Evolutionary conservation across 202 grass and related monocot species (phyloP).

Genomic region (Cymbopogon flexuosus): DNA sequence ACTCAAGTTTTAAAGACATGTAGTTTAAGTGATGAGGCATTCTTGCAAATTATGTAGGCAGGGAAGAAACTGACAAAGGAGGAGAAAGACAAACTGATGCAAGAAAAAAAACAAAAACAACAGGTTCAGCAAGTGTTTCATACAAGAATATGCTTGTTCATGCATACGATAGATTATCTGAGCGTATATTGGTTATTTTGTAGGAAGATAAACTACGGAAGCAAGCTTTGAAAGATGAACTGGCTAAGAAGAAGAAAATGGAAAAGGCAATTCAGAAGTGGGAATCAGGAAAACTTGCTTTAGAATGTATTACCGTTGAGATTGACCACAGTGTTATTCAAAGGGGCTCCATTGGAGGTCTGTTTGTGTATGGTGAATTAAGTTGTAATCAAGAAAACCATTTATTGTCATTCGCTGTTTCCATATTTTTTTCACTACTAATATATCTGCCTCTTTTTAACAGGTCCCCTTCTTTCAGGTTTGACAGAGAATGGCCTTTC

Average conservation of each 20-base stretch:
- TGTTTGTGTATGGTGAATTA: background rate
- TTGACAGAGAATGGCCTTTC: conserved; percentile 53
- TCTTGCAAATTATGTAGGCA: conserved; percentile 21
- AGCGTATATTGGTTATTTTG: conserved; percentile 17
- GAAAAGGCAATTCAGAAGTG: conserved; percentile 63
- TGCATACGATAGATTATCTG: background rate
- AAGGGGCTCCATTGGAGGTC: conserved; percentile 70
- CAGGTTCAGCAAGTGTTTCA: conserved; percentile 36
- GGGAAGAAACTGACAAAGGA: conserved; percentile 34
- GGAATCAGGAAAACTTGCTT: conserved; percentile 72
- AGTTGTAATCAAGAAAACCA: conserved; percentile 1
- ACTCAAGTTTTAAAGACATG: background rate
- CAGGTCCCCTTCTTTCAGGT: conserved; percentile 56
- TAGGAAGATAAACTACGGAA: conserved; percentile 71
- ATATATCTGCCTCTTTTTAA: background rate
- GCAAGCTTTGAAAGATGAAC: conserved; percentile 63
- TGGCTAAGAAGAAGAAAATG: conserved; percentile 48
- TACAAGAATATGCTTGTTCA: background rate
- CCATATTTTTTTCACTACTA: conserved; percentile 7
- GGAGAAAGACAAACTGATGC: conserved; percentile 32
- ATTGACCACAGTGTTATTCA: conserved; percentile 62
- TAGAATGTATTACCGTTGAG: conserved; percentile 57
- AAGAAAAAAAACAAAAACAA: conserved; percentile 46
- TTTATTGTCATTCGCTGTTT: background rate
- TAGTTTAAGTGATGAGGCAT: background rate